Base-by-base conservation (phyloP, 306 rosid genomes). In the Cotoneaster glaucophyllus region DNA sequence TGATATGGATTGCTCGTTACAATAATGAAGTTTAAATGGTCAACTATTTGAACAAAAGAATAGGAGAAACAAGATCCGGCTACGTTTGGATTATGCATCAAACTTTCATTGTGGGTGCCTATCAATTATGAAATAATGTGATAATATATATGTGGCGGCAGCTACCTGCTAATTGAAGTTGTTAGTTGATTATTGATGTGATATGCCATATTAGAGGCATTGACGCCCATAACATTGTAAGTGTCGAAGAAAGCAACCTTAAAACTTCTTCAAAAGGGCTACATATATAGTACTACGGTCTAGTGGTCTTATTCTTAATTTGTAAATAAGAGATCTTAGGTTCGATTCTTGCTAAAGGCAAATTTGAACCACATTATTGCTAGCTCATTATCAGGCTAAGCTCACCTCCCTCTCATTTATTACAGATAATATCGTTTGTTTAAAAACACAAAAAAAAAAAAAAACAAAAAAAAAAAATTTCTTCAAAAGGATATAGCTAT, bases 221-320 rank as follows among this genome's bases (percentile, higher is more conserved):
- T 41, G 68, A 41, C 57, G 43, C 68, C 31, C 28, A 59, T 39
- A 73, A 4, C 37, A 24, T 57, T 66, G 66, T 14, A 8, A 71
- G 75, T 31, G 50, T n/a, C n/a, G 12, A 32, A 21, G 19, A 13
- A 54, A 54, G 52, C 65, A 32, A 54, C 34, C 65, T 71, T 71
- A 54, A 32, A 32, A 54, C 64, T 41, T 28, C 32, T 31, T 31
- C 29, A 19, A 53, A 32, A 53, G 50, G 50, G 37, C 0, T 0
- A 34, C 1, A 34, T 0, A 34, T 0, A 34, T 34, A 5, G 8
- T 34, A 34, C 9, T 7, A 34, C 39, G 9, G 1, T 34, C 39
- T 34, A 34, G 39, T 34, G 2, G 0, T 7, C 0, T 7, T 34
- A 0, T 0, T 34, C 2, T 34, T 1, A 2, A 34, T 0, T 34